Conservation (phyloP, 2,329 filamentous ascomycete genomes). For the Pseudopyrenochaeta lycopersici region DNA sequence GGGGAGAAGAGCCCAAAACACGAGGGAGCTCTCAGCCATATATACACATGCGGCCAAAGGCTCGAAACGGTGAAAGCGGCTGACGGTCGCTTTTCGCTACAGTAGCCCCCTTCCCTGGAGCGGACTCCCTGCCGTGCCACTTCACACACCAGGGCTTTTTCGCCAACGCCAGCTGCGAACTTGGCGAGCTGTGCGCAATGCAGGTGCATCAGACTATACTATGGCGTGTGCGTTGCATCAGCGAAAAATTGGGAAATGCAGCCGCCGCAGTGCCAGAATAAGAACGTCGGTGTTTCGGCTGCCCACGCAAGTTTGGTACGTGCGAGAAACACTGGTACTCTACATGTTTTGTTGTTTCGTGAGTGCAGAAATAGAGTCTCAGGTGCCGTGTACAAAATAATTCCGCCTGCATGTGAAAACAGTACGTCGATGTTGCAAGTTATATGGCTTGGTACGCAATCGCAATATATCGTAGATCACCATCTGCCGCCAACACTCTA, state of each 20-base stretch:
- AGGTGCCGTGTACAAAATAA: background rate
- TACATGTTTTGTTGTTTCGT: background rate
- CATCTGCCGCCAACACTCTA: no score
- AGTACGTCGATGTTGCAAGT: conserved; percentile 1
- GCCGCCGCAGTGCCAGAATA: background rate
- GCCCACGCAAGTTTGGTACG: background rate
- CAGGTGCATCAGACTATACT: conserved; percentile 6
- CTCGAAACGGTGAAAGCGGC: conserved; percentile 39
- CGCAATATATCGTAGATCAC: background rate
- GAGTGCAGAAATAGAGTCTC: background rate
- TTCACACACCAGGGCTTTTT: conserved; percentile 10
- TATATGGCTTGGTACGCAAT: conserved; percentile 4
- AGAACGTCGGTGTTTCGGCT: background rate
- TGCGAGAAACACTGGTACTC: background rate
- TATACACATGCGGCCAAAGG: conserved; percentile 28
- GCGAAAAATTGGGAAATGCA: conserved; percentile 1
- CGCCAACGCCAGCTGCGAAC: conserved; percentile 11
- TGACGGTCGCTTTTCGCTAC: conserved; percentile 31
- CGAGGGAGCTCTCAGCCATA: conserved; percentile 28
- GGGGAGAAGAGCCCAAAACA: conserved; percentile 29
- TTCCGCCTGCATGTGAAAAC: background rate
- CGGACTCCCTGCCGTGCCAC: conserved; percentile 33
- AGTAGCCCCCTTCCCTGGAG: conserved; percentile 20
- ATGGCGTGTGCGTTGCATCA: conserved; percentile 9
- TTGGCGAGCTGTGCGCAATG: conserved; percentile 12